Evolutionary conservation across 495 filamentous ascomycete genomes (phyloP), one percentile per base, ranked within the genome.

Genomic region (Hapsidospora chrysogenum): DNA sequence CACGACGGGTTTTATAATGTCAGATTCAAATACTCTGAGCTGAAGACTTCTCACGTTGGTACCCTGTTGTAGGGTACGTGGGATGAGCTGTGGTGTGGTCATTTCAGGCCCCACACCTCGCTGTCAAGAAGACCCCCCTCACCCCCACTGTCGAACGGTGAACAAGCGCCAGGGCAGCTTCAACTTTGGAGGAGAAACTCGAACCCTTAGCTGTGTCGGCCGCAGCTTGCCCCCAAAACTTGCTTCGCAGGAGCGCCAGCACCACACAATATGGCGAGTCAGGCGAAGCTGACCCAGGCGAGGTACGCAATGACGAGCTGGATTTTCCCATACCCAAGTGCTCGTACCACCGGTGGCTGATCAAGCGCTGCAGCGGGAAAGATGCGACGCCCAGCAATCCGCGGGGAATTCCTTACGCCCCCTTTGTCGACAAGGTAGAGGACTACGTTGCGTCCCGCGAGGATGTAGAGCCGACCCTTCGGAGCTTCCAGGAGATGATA

Each of bases 401-500:
- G 29, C 76, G 89, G 43, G 89, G 89, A 47, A 97, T 97, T 41
- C 89, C 89, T 38, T 69, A 73, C 46, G 92, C 92, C 40, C 89
- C 92, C 20, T 97, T 97, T 48, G 80, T 96, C 51, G 87, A 94
- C 60, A 82, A 86, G 53, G 87, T 97, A 36, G 75, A 83, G 64
- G 85, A 95, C 62, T 96, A 93, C 60, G 80, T 96, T 45, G 66
- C 84, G 40, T 73, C 78, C 7, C 74, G 87, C 15, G 74, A 70
- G 3, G 83, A 96, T 39, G 89, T 96, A 42, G 89, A 96, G 53
- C 60, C 70, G 16, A 93, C 85, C 17, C 66, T 97, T 47, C 77
- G 80, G 51, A 85, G 70, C 48, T 96, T 97, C 56, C 89, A 96
- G 56, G 89, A 97, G 66, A 93, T 97, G 92, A 96, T 97, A 45